Base-by-base conservation (phyloP, 352 stramenopile genomes). In the Globisporangium spiculum region DNA sequence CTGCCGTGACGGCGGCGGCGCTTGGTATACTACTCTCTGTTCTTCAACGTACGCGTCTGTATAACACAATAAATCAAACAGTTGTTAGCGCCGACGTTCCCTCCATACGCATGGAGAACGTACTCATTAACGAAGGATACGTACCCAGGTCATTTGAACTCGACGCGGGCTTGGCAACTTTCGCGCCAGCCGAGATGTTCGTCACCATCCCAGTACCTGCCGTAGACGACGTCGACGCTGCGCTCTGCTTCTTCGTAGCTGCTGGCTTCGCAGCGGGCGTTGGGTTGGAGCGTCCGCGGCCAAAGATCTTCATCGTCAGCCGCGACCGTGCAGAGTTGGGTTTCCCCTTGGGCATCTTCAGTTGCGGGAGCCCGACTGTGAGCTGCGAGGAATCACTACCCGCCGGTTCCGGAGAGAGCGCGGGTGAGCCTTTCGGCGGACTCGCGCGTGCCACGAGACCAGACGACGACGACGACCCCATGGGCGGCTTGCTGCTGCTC, bases 301-400 rank as follows among this genome's bases (percentile, higher is more conserved):
- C 86, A 57, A 91, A 80, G 3, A 96, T 67, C 69, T 92, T 93
- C 71, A 88, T 89, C 20, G 83, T 86, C 60, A 96, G 69, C 36
- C 88, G 75, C 24, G 87, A 88, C 30, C 87, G 77, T 16, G 84
- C 86, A 7, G 86, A 94, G 5, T 88, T 90, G 0, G 80, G 74
- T 50, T 93, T 93, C 9, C 82, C 72, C 68, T 93, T 94, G 12
- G 77, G 58, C 4, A 79, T 67, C 9, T 74, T 73, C 27, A 75
- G 56, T 3, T 62, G 62, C 9, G 72, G 68, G 1, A 79, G 59
- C 0, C 66, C 70, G 4, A 81, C 41, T 22, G 56, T 72, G 41
- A 83, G 67, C 10, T 68, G 60, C 27, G 77, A 69, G 50, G 69
- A 70, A 48, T 75, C 72, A 4, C 69, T 75, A 0, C 71, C 73